Conservation (phyloP, 257 asterid genomes). For the Petrea volubilis region DNA sequence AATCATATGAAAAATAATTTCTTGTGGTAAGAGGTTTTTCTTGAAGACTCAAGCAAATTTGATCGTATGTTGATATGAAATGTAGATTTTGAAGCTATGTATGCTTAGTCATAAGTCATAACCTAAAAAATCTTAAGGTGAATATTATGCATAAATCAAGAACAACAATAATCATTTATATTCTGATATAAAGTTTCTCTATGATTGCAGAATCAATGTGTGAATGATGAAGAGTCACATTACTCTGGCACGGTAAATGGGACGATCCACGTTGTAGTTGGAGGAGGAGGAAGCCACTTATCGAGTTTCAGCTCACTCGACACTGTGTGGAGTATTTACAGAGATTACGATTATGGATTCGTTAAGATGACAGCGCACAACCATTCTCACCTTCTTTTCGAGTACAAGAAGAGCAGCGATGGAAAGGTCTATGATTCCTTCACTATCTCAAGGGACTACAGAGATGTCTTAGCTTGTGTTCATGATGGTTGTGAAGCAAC, state of each 20-base stretch:
- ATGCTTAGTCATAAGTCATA: no score
- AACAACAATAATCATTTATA: no score
- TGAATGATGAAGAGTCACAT: slow-evolving; percentile 42
- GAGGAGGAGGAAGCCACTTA: slow-evolving; percentile 72
- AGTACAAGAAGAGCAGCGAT: slow-evolving; percentile 77
- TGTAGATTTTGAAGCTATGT: no score
- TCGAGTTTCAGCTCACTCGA: slow-evolving; percentile 47
- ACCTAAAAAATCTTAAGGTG: no score
- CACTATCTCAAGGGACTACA: slow-evolving; percentile 77
- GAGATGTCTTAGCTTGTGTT: slow-evolving; percentile 78
- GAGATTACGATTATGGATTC: slow-evolving; percentile 76
- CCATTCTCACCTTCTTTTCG: slow-evolving; percentile 66
- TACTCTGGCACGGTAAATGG: slow-evolving; percentile 72
- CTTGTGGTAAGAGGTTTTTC: no score
- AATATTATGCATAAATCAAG: no score
- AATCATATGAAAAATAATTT: no score
- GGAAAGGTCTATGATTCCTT: slow-evolving; percentile 83
- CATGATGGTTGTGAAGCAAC: slow-evolving; percentile 73
- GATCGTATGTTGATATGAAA: no score
- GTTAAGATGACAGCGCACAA: slow-evolving; percentile 70
- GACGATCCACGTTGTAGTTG: slow-evolving; percentile 74
- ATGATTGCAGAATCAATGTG: slow-evolving; percentile 52
- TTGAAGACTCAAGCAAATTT: no score
- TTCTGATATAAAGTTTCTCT: no score
- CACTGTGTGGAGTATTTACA: slow-evolving; percentile 71